Conservation (phyloP, 2,329 filamentous ascomycete genomes). For the Ascochyta pisi region DNA sequence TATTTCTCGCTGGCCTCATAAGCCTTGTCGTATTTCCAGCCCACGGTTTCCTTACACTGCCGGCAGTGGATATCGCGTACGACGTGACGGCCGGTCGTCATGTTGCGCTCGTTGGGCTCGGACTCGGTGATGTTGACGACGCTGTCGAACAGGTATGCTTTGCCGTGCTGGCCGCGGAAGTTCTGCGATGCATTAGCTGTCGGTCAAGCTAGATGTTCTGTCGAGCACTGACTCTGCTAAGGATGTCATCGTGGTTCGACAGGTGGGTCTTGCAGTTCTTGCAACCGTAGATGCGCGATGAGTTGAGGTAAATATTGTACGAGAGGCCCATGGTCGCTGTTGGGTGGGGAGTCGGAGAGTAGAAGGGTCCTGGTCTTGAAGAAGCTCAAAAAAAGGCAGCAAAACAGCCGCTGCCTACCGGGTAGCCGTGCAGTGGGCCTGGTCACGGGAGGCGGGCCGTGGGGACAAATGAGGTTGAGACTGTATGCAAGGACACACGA, state of each 20-base stretch:
- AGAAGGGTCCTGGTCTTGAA: neutral
- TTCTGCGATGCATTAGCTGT: slow-evolving; percentile 65
- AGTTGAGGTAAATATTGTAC: slow-evolving; percentile 91
- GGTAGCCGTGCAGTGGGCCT: slow-evolving; percentile 7
- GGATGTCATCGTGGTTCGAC: slow-evolving; percentile 93
- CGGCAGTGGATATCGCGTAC: slow-evolving; percentile 92
- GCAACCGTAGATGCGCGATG: slow-evolving; percentile 86
- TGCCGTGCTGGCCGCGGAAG: slow-evolving; percentile 97
- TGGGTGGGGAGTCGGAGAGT: neutral
- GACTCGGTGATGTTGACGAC: slow-evolving; percentile 90
- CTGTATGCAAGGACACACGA: too few species aligned
- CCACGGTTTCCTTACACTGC: slow-evolving; percentile 90
- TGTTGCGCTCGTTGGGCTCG: slow-evolving; percentile 91
- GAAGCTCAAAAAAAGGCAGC: neutral
- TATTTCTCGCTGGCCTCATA: slow-evolving; percentile 94
- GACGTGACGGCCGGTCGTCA: slow-evolving; percentile 95
- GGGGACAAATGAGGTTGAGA: slow-evolving; percentile 7
- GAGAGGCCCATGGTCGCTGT: slow-evolving; percentile 74
- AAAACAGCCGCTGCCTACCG: neutral
- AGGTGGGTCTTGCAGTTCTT: slow-evolving; percentile 96
- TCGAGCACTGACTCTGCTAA: slow-evolving; percentile 74
- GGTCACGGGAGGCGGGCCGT: slow-evolving; percentile 3
- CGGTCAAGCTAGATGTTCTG: neutral
- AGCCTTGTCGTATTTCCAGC: slow-evolving; percentile 99
- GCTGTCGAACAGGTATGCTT: slow-evolving; percentile 92